Percentiles rank a stretch among this genome's conserved stretches.
Conservation (phyloP, 2,329 filamentous ascomycete genomes). For the Chrysosporium queenslandicum region DNA sequence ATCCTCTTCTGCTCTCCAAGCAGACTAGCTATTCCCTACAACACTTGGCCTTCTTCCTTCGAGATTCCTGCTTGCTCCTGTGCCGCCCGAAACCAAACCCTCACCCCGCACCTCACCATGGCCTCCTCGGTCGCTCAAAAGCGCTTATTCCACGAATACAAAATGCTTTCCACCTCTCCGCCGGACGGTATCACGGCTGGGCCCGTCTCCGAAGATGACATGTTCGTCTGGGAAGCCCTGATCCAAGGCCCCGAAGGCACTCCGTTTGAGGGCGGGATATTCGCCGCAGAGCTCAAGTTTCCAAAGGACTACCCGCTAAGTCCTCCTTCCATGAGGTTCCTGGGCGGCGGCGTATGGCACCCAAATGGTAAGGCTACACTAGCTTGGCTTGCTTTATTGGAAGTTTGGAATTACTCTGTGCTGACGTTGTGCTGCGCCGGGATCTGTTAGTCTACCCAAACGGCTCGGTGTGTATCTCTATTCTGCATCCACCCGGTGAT, state of each 20-base stretch:
- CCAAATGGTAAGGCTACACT: slow-evolving; percentile 61
- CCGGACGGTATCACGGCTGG: slow-evolving; percentile 97
- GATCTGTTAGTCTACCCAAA: slow-evolving; percentile 58
- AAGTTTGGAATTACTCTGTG: not conserved
- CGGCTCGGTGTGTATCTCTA: slow-evolving; percentile 90
- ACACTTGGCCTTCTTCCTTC: too few species aligned
- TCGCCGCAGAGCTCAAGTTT: slow-evolving; percentile 88
- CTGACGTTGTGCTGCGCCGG: not conserved
- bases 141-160: slow-evolving; percentile 93
- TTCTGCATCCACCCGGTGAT: slow-evolving; percentile 88
- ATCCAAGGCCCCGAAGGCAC: slow-evolving; percentile 94
- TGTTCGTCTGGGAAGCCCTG: slow-evolving; percentile 90
- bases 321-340: slow-evolving; percentile 91
- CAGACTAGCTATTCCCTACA: too few species aligned
- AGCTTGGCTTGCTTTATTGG: not conserved
- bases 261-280: slow-evolving; percentile 90
- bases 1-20: too few species aligned
- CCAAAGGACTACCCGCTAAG: slow-evolving; percentile 94
- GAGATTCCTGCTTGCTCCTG: too few species aligned
- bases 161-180: slow-evolving; percentile 81
- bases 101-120: slow-evolving; percentile 35
- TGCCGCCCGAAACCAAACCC: too few species aligned
- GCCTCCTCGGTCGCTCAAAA: slow-evolving; percentile 49
- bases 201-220: slow-evolving; percentile 84
- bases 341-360: slow-evolving; percentile 81